phyloP scores from a whole-genome alignment of 2,329 filamentous ascomycete species.

The Zasmidium angulare region DNA sequence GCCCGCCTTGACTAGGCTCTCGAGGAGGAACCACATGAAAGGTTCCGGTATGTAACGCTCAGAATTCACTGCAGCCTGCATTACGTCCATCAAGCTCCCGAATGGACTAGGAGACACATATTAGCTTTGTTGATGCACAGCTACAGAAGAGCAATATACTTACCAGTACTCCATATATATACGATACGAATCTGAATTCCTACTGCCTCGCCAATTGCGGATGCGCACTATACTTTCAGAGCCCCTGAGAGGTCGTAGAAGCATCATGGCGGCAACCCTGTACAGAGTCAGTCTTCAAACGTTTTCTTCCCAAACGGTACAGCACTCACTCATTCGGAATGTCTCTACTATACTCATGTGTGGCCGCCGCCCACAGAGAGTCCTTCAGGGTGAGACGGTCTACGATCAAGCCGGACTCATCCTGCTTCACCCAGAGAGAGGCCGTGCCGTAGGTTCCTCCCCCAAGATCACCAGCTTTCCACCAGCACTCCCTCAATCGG shows the following conservation, averaged over 20 bases:
- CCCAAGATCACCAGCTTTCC: neutral
- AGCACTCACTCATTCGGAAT: neutral
- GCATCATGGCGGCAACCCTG: constrained; percentile 5
- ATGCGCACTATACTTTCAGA: constrained; percentile 1
- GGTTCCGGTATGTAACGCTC: neutral
- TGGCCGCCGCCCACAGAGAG: too few relatives aligned
- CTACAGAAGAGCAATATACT: neutral
- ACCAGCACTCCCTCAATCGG: neutral
- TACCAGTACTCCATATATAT: constrained; percentile 12
- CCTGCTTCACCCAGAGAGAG: neutral
- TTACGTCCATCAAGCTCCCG: too few relatives aligned
- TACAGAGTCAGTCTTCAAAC: too few relatives aligned
- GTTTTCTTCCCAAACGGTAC: too few relatives aligned
- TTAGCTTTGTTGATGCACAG: too few relatives aligned
- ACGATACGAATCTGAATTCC: neutral
- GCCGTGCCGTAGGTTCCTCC: constrained; percentile 2
- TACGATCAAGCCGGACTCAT: neutral
- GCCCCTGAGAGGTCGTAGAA: neutral
- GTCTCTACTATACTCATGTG: too few relatives aligned
- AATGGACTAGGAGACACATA: too few relatives aligned
- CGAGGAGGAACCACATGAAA: constrained; percentile 19
- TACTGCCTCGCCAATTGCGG: constrained; percentile 3
- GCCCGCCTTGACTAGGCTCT: constrained; percentile 14
- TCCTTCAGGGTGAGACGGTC: constrained; percentile 8
- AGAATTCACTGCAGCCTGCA: neutral